Conservation (phyloP, 352 stramenopile genomes). For the Pythium aphanidermatum region DNA sequence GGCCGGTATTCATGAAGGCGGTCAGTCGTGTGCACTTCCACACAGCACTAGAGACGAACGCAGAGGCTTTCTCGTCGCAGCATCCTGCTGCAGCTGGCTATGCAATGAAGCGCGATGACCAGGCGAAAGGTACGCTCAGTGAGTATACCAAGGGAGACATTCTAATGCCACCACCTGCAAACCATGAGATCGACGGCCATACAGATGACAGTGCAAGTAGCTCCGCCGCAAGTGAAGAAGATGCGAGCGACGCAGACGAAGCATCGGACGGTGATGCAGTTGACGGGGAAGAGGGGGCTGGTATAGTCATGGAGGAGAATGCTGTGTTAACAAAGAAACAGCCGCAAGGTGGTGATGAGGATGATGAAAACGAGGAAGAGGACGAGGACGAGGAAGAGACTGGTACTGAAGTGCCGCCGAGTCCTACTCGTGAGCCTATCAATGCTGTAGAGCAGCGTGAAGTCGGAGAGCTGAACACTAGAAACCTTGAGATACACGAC, state of each 20-base stretch:
- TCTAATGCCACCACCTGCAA: conserved; percentile 37
- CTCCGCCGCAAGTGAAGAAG: conserved; percentile 53
- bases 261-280: conserved; percentile 7
- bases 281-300: conserved; percentile 4
- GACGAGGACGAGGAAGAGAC: conserved; percentile 11
- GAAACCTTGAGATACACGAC: too few species aligned
- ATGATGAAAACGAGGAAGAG: conserved; percentile 12
- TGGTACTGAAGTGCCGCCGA: conserved; percentile 3
- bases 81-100: conserved; percentile 48
- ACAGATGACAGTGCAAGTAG: conserved; percentile 72
- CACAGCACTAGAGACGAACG: conserved; percentile 15
- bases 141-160: conserved; percentile 48
- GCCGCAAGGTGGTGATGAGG: not conserved
- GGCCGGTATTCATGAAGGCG: conserved; percentile 52
- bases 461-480: too few species aligned
- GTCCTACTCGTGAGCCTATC: not conserved
- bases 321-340: conserved; percentile 4
- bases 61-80: conserved; percentile 19
- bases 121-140: conserved; percentile 19
- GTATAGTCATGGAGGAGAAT: not conserved
- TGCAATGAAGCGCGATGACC: conserved; percentile 36
- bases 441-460: too few species aligned
- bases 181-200: conserved; percentile 70
- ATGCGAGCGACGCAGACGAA: conserved; percentile 22
- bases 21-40: conserved; percentile 46